These are phyloP conservation scores for Rhododendron mucronatum DNA, from an alignment of 148 eudicot genomes.

Conservation along the genomic window DNA sequence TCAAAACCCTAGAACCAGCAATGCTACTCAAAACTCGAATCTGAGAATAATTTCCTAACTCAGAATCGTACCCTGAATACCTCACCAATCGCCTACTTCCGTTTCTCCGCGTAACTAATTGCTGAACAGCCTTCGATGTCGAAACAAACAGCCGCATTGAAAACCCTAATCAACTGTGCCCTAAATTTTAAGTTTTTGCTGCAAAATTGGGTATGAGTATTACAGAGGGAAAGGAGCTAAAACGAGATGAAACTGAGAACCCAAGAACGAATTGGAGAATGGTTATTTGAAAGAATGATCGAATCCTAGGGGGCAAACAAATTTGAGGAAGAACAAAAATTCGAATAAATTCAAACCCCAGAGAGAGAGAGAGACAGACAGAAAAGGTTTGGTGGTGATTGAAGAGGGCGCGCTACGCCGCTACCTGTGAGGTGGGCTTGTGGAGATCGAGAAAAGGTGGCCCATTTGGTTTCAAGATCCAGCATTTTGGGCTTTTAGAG, in stretches of 20 bases:
- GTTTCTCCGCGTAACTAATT: conserved; percentile 21
- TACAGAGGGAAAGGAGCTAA: neutral
- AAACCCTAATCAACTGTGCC: neutral
- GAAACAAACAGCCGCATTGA: conserved; percentile 38
- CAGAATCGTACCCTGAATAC: conserved; percentile 5
- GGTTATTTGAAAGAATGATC: neutral
- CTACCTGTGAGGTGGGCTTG: neutral
- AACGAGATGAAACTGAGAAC: neutral
- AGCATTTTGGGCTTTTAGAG: neutral
- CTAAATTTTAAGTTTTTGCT: neutral
- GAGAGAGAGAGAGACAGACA: neutral
- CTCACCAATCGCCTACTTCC: conserved; percentile 16
- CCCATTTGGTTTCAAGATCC: neutral
- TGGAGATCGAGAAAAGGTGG: neutral
- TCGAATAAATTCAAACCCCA: neutral
- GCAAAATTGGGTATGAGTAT: neutral
- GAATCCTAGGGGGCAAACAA: neutral
- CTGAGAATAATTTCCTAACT: conserved; percentile 19
- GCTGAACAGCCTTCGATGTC: conserved; percentile 37
- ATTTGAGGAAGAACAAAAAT: neutral
- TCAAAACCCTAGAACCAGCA: conserved; percentile 24
- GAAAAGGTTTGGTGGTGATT: neutral
- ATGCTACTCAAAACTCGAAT: conserved; percentile 41
- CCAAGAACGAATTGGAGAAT: neutral
- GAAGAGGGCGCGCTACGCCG: neutral